Base-by-base conservation (phyloP, 805 yeast species). In the Wickerhamiella slavikovae region DNA sequence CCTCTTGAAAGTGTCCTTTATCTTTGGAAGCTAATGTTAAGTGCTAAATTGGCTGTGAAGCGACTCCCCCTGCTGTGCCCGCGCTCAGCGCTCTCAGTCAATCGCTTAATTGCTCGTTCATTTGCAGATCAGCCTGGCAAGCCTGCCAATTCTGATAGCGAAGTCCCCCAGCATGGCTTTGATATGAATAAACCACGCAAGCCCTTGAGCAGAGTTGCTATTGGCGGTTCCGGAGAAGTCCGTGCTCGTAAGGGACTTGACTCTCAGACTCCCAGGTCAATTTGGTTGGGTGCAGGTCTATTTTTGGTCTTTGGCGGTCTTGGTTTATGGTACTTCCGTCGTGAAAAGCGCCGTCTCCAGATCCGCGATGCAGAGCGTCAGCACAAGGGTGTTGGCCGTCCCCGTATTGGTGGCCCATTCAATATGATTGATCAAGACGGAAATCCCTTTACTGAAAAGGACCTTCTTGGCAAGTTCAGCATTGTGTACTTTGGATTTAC, bases 401-500 rank as follows among this genome's bases (percentile, higher is more conserved):
- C 96, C 2, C 58, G 77, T 27, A 75, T 89, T 37, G 98, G 98
- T 14, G 96, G 96, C 0, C 74, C 80, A 9, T 89, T 89, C 52
- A 56, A 62, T 33, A 56, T 89, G 37, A 54, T 64, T 6, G 93
- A 85, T 48, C 61, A 65, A 20, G 54, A 80, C 30, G 82, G 83
- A 22, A 53, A 73, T 17, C 52, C 49, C 13, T 89, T 89, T 51
- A 80, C 94, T 1, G 70, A 80, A 17, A 60, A 78, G 37, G 63
- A 85, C 41, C 56, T 89, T 45, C 53, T 65, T 37, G 89, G 83
- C 20, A 73, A 68, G 48, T 89, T 82, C 52, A 68, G 85, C 8
- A 57, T 89, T 27, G 52, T 85, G n/a, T 89, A 89, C 51, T 89
- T 89, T 54, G 98, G 98, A 0, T 89, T 89, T 58, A 77, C 94